Evolutionary conservation across 306 rosid species (phyloP), one percentile per base, ranked within the genome.

Genomic region (Ammopiptanthus mongolicus): DNA sequence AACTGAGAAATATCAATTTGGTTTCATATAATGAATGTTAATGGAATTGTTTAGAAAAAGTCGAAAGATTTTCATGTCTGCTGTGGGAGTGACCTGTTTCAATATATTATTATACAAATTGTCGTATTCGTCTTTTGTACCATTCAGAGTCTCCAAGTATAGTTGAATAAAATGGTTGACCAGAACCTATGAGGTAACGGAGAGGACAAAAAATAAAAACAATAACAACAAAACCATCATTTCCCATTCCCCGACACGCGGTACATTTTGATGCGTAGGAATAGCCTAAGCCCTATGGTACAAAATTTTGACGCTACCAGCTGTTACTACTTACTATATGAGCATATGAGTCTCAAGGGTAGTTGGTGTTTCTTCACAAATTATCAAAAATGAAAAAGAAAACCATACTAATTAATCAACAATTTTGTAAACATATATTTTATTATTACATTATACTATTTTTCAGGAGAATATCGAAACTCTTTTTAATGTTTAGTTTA

Each of bases 31-130:
- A 3, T 41, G 47, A 9, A 41, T 10, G 47, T 41, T 9, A 41
- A 41, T 13, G 47, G 14, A 13, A 41, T 41, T 41, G 10, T 0
- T 37, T 37, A 1, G 2, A 61, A 23, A 34, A 50, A 23, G 69
- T 69, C 10, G 48, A 73, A 47, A 84, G 83, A 77, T 80, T 73
- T 61, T 29, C 19, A n/a, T 84, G 88, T 84, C 85, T 65, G 50
- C 56, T 62, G 3, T 8, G 65, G 3, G 63, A 73, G 83, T 55
- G 81, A 80, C 80, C 75, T 71, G 48, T 57, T 33, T 66, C 15
- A 60, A 72, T 71, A 65, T 58, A 68, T 34, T 6, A 69, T 56
- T 23, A 34, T 34, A 76, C 66, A 6, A 25, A 4, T 5, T 71
- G 87, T 59, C 78, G 66, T 68, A 84, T 80, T 55, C 78, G 36